Evolutionary conservation across 1,284 basidiomycete genomes (phyloP).

Genomic region (Agroathelia rolfsii): DNA sequence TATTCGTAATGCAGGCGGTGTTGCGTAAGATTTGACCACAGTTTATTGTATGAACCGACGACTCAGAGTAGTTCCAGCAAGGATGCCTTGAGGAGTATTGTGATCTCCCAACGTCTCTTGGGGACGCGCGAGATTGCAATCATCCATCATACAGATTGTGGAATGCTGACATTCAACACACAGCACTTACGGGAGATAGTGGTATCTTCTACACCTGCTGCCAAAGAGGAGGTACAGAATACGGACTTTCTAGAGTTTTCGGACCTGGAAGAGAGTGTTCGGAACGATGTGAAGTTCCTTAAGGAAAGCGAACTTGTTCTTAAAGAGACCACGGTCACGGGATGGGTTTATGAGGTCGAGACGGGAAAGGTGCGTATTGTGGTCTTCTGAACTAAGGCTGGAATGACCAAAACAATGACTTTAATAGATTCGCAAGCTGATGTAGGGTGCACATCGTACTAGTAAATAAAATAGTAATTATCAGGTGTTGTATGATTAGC

Average conservation of each 20-base stretch:
- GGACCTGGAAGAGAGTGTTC: conserved; percentile 43
- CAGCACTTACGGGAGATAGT: conserved; percentile 40
- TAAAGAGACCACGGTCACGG: conserved; percentile 43
- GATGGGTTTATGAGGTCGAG: conserved; percentile 58
- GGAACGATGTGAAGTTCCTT: conserved; percentile 46
- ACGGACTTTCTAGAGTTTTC: conserved; percentile 53
- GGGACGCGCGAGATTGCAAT: conserved; percentile 58
- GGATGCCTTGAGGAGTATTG: conserved; percentile 54
- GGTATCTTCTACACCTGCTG: conserved; percentile 34
- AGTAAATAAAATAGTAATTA: too few species aligned
- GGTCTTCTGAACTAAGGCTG: too few species aligned
- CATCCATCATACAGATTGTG: conserved; percentile 60
- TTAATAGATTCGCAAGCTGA: too few species aligned
- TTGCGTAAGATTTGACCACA: conserved; percentile 31
- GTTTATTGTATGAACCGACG: background rate
- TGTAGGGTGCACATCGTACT: too few species aligned
- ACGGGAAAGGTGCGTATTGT: conserved; percentile 39
- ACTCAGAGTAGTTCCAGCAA: conserved; percentile 24
- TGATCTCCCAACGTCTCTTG: conserved; percentile 59
- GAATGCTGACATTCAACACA: conserved; percentile 53
- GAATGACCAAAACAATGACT: too few species aligned
- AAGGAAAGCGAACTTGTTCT: conserved; percentile 45
- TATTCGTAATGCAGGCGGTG: conserved; percentile 59
- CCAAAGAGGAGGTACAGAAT: conserved; percentile 32
- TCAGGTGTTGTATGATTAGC: too few species aligned